These are phyloP conservation scores for Colletotrichum acutatum DNA, from an alignment of 2,329 filamentous ascomycete genomes.

Conservation along the genomic window DNA sequence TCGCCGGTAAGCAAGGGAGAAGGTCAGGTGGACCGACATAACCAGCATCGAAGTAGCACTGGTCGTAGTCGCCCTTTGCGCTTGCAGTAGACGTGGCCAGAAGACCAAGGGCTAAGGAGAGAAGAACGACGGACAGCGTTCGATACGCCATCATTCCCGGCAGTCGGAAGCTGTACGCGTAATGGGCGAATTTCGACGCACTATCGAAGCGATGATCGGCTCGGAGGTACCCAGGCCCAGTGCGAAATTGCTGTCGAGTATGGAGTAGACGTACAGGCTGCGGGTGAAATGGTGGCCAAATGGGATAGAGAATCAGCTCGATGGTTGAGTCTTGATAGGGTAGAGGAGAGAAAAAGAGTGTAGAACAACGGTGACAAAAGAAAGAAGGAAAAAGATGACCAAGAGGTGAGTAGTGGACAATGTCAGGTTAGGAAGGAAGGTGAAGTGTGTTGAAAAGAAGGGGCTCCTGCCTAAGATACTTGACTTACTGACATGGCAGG, in stretches of 20 bases:
- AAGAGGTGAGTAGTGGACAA: not conserved
- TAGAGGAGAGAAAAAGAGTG: not conserved
- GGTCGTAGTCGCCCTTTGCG: constrained; percentile 16
- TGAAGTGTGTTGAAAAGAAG: not conserved
- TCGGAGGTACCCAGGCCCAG: not conserved
- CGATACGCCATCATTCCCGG: not conserved
- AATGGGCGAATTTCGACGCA: not conserved
- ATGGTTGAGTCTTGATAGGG: not conserved
- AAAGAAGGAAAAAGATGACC: not conserved
- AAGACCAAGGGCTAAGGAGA: not conserved
- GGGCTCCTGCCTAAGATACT: not conserved
- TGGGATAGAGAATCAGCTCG: not conserved
- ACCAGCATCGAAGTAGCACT: constrained; percentile 28
- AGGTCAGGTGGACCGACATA: constrained; percentile 1
- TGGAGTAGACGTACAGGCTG: not conserved
- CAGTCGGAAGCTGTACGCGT: not conserved
- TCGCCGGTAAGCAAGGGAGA: constrained; percentile 12
- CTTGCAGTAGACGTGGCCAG: not conserved
- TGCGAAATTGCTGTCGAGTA: not conserved
- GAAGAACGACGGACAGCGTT: not conserved
- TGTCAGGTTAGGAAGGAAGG: not conserved
- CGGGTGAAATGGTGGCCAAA: not conserved
- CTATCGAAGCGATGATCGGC: no score
- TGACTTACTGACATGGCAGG: not conserved
- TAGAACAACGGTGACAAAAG: not conserved